Percentiles rank a stretch among this genome's conserved stretches.
phyloP scores from a whole-genome alignment of 768 basidiomycete species.

The Royoungia palumana region DNA sequence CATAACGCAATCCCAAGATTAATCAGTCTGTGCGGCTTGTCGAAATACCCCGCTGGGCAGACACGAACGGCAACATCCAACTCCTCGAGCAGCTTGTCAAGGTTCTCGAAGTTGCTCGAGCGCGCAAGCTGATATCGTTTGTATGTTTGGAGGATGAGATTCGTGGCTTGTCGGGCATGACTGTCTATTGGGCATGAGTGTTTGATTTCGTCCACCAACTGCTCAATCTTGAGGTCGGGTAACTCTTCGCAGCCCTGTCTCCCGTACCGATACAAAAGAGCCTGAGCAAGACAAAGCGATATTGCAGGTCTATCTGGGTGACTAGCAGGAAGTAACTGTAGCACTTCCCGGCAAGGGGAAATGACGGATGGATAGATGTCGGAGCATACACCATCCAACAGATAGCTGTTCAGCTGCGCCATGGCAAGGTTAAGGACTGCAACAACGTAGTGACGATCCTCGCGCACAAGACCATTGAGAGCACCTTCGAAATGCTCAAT shows the following conservation, averaged over 20 bases:
- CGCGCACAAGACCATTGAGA: not conserved
- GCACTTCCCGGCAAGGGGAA: not conserved
- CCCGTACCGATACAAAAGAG: conserved; percentile 2
- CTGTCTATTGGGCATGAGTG: not conserved
- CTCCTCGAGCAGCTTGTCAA: not conserved
- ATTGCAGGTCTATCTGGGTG: conserved; percentile 8
- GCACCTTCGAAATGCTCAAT: conserved; percentile 5
- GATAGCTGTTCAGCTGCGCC: conserved; percentile 3
- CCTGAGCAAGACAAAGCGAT: conserved; percentile 6
- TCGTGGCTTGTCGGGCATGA: not conserved
- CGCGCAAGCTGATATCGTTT: not conserved
- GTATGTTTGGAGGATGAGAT: conserved; percentile 4
- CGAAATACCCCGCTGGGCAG: not conserved
- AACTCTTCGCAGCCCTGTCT: not conserved
- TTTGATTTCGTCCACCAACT: not conserved
- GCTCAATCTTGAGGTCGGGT: not conserved
- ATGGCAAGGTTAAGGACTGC: conserved; percentile 15
- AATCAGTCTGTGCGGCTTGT: not conserved
- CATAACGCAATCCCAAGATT: conserved; percentile 2
- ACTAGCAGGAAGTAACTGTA: not conserved
- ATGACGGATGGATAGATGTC: not conserved
- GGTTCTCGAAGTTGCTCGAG: not conserved
- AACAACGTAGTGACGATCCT: conserved; percentile 1
- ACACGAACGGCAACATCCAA: not conserved
- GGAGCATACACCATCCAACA: not conserved